Percentiles rank a stretch among this genome's conserved stretches.
These are phyloP conservation scores for Ceriops decandra DNA, from an alignment of 345 rosid species.

Conservation along the genomic window DNA sequence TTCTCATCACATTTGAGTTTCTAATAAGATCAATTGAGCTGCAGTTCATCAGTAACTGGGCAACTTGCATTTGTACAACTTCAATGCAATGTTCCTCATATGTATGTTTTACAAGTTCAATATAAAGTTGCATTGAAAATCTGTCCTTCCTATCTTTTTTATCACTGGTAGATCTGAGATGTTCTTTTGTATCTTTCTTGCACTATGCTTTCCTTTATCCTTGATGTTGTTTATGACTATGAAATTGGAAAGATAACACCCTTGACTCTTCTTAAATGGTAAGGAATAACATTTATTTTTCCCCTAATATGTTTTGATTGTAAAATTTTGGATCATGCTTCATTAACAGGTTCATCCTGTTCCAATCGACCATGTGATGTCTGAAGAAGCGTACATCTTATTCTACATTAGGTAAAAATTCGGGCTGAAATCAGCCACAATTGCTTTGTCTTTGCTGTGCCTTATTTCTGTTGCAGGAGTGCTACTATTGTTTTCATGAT, in stretches of 20 bases:
- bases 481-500: neutral
- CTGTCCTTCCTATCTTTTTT: neutral
- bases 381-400: conserved; percentile 86
- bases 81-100: too few species aligned
- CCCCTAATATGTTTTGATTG: neutral
- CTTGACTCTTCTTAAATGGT: too few species aligned
- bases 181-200: too few species aligned
- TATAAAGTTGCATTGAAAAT: neutral
- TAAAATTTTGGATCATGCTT: conserved; percentile 8
- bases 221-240: too few species aligned
- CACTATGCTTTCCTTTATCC: too few species aligned
- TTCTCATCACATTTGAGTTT: neutral
- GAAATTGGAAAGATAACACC: too few species aligned
- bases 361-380: conserved; percentile 80
- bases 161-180: neutral
- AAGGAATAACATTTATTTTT: too few species aligned
- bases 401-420: conserved; percentile 69
- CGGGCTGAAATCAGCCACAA: neutral
- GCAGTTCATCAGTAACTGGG: neutral
- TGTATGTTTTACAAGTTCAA: neutral
- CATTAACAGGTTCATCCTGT: conserved; percentile 59
- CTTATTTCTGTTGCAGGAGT: neutral
- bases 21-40: neutral
- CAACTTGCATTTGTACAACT: neutral
- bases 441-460: neutral